Conservation (phyloP, 345 rosid species). For the Citrus sp. region DNA sequence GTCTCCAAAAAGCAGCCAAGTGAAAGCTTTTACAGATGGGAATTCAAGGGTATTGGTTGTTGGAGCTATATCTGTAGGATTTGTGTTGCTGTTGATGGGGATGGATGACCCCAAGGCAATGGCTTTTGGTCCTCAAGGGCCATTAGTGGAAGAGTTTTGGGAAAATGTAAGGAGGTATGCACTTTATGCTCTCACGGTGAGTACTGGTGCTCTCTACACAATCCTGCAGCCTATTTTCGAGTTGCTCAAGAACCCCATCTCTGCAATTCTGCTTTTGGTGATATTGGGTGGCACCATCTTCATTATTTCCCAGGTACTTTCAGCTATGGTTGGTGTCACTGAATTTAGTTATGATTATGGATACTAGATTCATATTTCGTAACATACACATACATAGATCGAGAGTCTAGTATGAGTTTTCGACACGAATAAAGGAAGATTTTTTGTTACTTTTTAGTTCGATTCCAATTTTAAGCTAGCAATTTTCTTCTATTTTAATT, state of each 20-base stretch:
- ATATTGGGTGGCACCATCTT: constrained; percentile 64
- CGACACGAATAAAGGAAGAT: too few relatives aligned
- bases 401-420: neutral
- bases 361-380: constrained; percentile 24
- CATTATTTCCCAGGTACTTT: constrained; percentile 69
- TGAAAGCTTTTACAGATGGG: constrained; percentile 21
- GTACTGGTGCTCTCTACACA: constrained; percentile 84
- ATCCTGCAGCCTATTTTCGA: constrained; percentile 58
- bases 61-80: constrained; percentile 57
- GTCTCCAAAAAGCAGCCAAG: neutral
- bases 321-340: constrained; percentile 79
- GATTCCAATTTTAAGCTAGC: too few relatives aligned
- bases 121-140: constrained; percentile 93
- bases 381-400: too few relatives aligned
- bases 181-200: constrained; percentile 88
- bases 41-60: constrained; percentile 36
- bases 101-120: constrained; percentile 58
- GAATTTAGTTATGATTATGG: constrained; percentile 71
- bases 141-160: constrained; percentile 90
- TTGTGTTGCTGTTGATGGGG: constrained; percentile 44
- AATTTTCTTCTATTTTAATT: neutral
- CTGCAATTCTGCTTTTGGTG: constrained; percentile 61
- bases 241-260: constrained; percentile 79
- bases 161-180: constrained; percentile 95
- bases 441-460: too few relatives aligned